These are phyloP conservation scores for Barnettozyma sucrosica DNA, from an alignment of 805 yeast genomes.

Conservation along the genomic window DNA sequence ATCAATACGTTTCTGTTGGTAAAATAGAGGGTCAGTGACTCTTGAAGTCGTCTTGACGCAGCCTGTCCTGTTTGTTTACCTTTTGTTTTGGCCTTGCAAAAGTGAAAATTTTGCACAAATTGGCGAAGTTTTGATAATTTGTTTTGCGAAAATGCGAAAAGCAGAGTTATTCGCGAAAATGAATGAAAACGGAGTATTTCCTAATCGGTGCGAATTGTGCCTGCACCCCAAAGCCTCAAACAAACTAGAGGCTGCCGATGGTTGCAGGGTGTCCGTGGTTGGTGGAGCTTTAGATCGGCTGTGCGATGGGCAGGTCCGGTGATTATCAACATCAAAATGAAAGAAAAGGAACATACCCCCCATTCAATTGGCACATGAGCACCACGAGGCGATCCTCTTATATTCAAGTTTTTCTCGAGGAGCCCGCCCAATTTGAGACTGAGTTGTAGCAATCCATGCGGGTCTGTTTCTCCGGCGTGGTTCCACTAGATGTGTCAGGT, in stretches of 20 bases:
- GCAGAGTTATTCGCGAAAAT: background rate
- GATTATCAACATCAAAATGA: too few relatives aligned
- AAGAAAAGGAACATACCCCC: too few relatives aligned
- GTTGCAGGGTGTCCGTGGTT: too few relatives aligned
- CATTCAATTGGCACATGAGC: too few relatives aligned
- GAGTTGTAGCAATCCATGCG: background rate
- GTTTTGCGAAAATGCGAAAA: constrained; percentile 5
- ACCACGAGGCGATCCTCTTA: too few relatives aligned
- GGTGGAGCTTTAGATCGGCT: too few relatives aligned
- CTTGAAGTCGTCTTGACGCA: background rate
- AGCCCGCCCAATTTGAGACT: background rate
- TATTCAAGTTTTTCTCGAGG: background rate
- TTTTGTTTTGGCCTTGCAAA: constrained; percentile 1
- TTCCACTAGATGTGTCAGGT: background rate
- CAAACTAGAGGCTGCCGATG: background rate
- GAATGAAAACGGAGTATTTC: background rate
- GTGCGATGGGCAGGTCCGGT: too few relatives aligned
- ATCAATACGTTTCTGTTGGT: background rate
- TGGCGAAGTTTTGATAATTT: background rate
- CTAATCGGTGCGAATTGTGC: background rate
- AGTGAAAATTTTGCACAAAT: constrained; percentile 9
- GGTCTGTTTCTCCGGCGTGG: background rate
- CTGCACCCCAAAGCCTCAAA: background rate
- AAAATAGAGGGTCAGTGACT: background rate
- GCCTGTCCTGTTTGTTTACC: constrained; percentile 8